Evolutionary conservation across 306 rosid species (phyloP).

Genomic region (Prunus salicina): DNA sequence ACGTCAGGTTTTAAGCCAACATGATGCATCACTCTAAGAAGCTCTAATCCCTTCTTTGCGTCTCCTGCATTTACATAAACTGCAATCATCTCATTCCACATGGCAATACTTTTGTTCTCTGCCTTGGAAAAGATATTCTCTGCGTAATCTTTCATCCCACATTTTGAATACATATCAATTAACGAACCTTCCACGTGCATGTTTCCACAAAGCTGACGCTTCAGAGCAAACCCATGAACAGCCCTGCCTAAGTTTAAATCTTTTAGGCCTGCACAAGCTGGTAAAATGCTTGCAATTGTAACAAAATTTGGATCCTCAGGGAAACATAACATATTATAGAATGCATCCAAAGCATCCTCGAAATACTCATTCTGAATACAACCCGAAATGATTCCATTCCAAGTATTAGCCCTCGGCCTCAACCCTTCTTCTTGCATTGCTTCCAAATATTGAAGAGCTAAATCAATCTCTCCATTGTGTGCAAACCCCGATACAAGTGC

Average conservation of each 20-base stretch:
- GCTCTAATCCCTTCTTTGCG: constrained; percentile 25
- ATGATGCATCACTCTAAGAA: constrained; percentile 35
- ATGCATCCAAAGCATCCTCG: constrained; percentile 39
- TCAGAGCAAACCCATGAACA: constrained; percentile 39
- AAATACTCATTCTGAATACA: constrained; percentile 41
- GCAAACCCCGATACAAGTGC: constrained; percentile 47
- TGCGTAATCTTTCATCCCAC: constrained; percentile 26
- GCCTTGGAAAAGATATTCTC: constrained; percentile 25
- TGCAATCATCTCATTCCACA: constrained; percentile 51
- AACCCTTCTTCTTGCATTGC: constrained; percentile 41
- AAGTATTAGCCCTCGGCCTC: constrained; percentile 36
- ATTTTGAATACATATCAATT: constrained; percentile 44
- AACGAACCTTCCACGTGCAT: constrained; percentile 40
- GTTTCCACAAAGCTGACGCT: constrained; percentile 32
- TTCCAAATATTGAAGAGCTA: constrained; percentile 37
- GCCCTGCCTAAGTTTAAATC: constrained; percentile 39
- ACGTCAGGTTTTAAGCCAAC: constrained; percentile 38
- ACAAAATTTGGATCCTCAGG: constrained; percentile 35
- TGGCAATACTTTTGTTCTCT: constrained; percentile 26
- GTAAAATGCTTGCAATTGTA: constrained; percentile 41
- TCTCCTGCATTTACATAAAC: constrained; percentile 28
- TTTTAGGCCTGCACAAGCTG: constrained; percentile 44
- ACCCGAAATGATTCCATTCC: constrained; percentile 54
- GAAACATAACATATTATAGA: constrained; percentile 30
- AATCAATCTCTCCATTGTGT: constrained; percentile 34